Percentiles rank a stretch among this genome's conserved stretches.
phyloP scores from a whole-genome alignment of 306 rosid species.

The Fragaria nilgerrensis region DNA sequence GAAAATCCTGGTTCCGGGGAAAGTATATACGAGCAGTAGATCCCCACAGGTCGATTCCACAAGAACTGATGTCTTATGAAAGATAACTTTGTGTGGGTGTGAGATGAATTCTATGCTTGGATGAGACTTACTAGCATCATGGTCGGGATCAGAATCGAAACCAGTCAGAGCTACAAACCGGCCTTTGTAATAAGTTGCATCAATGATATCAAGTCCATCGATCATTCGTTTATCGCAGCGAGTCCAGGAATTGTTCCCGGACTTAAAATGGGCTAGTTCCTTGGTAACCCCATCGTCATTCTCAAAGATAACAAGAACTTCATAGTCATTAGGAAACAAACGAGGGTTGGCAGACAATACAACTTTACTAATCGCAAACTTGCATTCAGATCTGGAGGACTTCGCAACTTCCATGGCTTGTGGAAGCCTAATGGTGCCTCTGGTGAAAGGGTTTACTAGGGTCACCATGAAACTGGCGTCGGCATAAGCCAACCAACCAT shows the following conservation, averaged over 20 bases:
- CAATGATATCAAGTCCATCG: background rate
- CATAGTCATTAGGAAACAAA: background rate
- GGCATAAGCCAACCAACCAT: conserved; percentile 8
- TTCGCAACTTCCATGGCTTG: background rate
- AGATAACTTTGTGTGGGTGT: background rate
- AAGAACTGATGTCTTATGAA: background rate
- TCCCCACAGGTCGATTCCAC: background rate
- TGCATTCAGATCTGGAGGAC: background rate
- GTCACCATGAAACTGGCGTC: background rate
- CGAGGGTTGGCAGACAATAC: background rate
- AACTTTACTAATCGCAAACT: background rate
- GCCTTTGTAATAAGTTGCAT: background rate
- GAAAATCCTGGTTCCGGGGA: background rate
- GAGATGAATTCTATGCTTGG: background rate
- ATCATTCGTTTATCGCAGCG: background rate
- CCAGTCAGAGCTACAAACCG: background rate
- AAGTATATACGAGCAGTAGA: background rate
- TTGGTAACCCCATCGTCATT: background rate
- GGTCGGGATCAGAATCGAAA: background rate
- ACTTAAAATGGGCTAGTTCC: background rate
- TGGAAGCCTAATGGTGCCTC: conserved; percentile 4
- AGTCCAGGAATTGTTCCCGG: background rate
- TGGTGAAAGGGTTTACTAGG: conserved; percentile 7
- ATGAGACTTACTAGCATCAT: background rate
- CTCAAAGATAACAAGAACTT: background rate